Evolutionary conservation across 1,284 basidiomycete species (phyloP).

Genomic region (Cryptococcus neoformans): DNA sequence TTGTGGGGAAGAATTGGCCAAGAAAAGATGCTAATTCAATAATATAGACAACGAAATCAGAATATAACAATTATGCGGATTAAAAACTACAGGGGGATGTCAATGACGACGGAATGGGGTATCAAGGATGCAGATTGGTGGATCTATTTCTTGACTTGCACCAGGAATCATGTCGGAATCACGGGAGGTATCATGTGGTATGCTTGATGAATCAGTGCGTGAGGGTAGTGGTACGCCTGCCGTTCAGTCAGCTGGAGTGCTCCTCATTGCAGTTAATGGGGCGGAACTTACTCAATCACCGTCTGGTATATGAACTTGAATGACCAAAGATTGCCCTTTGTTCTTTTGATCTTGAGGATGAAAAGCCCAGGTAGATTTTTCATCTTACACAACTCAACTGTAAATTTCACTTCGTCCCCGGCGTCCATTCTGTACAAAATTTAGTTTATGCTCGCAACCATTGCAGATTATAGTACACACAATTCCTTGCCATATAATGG

Average conservation of each 20-base stretch:
- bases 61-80: not conserved
- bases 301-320: constrained; percentile 94
- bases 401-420: constrained; percentile 91
- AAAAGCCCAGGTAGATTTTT: constrained; percentile 83
- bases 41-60: constrained; percentile 4
- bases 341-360: constrained; percentile 80
- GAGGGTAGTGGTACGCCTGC: constrained; percentile 12
- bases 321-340: constrained; percentile 88
- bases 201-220: constrained; percentile 8
- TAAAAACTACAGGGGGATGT: constrained; percentile 1
- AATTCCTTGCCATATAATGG: constrained; percentile 70
- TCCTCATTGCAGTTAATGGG: not conserved
- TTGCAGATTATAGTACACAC: constrained; percentile 16
- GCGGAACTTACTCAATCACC: constrained; percentile 70
- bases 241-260: not conserved
- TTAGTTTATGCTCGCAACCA: constrained; percentile 2
- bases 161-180: not conserved
- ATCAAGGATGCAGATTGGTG: not conserved
- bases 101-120: not conserved
- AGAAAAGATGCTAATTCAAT: not conserved
- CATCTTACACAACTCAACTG: constrained; percentile 81
- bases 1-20: not conserved
- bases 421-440: constrained; percentile 60
- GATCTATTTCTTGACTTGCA: not conserved
- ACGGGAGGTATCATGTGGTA: not conserved